Evolutionary conservation across 345 rosid species (phyloP).

Genomic region (Durio zibethinus): DNA sequence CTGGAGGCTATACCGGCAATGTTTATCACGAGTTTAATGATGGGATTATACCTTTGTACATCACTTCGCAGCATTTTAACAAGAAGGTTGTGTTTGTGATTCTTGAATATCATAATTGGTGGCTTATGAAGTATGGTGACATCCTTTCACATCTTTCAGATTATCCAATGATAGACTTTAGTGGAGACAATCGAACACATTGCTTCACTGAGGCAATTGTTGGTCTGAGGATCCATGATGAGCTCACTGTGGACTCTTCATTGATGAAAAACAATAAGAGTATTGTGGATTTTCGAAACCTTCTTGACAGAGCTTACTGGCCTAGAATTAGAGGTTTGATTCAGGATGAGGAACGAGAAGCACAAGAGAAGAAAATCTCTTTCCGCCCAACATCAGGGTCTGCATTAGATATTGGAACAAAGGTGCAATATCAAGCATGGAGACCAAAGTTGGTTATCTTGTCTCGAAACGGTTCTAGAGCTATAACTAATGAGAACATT

Average conservation of each 20-base stretch:
- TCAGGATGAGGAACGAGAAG: conserved; percentile 40
- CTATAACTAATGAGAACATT: conserved; percentile 44
- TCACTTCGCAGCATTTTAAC: conserved; percentile 58
- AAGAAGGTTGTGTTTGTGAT: conserved; percentile 61
- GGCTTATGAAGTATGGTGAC: conserved; percentile 55
- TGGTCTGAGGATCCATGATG: conserved; percentile 61
- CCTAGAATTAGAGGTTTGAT: conserved; percentile 47
- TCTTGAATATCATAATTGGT: conserved; percentile 64
- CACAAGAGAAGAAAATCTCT: conserved; percentile 25
- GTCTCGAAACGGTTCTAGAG: conserved; percentile 53
- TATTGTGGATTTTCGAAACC: conserved; percentile 44
- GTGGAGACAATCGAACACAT: conserved; percentile 49
- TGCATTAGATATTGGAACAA: background rate
- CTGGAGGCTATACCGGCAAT: conserved; percentile 71
- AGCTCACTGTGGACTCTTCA: conserved; percentile 45
- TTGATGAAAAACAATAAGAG: conserved; percentile 37
- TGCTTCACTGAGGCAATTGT: conserved; percentile 65
- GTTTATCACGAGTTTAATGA: conserved; percentile 70
- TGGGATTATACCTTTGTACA: conserved; percentile 60
- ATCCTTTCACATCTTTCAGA: conserved; percentile 50
- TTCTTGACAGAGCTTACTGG: conserved; percentile 50
- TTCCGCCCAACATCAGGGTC: conserved; percentile 22
- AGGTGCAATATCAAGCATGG: conserved; percentile 12
- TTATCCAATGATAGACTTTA: conserved; percentile 43
- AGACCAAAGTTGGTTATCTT: conserved; percentile 50